Evolutionary conservation across 148 eudicot genomes (phyloP).

Genomic region (Nyssa sinensis): DNA sequence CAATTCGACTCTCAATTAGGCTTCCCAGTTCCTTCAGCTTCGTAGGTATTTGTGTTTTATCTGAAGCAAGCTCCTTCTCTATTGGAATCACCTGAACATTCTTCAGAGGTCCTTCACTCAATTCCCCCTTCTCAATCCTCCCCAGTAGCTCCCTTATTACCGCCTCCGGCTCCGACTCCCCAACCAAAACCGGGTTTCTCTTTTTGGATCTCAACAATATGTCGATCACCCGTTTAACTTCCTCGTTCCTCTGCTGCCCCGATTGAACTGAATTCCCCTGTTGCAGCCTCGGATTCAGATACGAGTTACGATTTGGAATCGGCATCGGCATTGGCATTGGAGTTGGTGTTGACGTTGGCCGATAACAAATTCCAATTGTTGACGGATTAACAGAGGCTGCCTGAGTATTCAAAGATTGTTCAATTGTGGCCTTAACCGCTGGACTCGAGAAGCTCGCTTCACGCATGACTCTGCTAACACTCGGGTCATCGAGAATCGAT

Average conservation of each 20-base stretch:
- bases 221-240: constrained; percentile 56
- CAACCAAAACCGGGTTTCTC: constrained; percentile 77
- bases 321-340: constrained; percentile 9
- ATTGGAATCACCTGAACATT: constrained; percentile 45
- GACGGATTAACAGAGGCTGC: constrained; percentile 15
- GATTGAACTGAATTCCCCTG: constrained; percentile 22
- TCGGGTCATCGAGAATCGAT: constrained; percentile 82
- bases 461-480: constrained; percentile 54
- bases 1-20: constrained; percentile 43
- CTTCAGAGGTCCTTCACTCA: constrained; percentile 38
- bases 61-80: constrained; percentile 42
- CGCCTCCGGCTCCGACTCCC: constrained; percentile 58
- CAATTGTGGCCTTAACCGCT: constrained; percentile 62
- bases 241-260: constrained; percentile 42
- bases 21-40: constrained; percentile 53
- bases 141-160: constrained; percentile 53
- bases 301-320: constrained; percentile 35
- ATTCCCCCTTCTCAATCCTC: constrained; percentile 57
- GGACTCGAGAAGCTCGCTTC: constrained; percentile 60
- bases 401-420: constrained; percentile 40
- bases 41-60: constrained; percentile 17
- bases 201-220: constrained; percentile 45
- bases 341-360: constrained; percentile 21
- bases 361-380: constrained; percentile 36
- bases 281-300: constrained; percentile 60